Base-by-base conservation (phyloP, 2,329 filamentous ascomycete species). In the Aureobasidium lini region DNA sequence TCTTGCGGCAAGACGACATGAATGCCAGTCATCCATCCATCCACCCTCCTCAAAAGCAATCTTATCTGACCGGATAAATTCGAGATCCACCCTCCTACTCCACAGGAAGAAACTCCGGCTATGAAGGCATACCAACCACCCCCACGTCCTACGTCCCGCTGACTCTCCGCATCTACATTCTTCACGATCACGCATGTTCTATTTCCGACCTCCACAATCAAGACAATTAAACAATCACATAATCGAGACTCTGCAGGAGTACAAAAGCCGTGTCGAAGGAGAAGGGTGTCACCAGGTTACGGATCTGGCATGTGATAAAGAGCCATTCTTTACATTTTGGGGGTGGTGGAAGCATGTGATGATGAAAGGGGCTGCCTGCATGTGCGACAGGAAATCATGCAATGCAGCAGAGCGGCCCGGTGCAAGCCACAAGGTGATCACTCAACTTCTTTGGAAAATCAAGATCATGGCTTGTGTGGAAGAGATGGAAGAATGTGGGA, bases 81-180 rank as follows among this genome's bases (percentile, higher is more conserved):
- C 28, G n/a, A 29, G 28, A 23, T 23, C 6, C 28, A 37, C 36
- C 36, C 23, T 13, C 40, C 29, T 52, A 16, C 36, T 31, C 34
- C 32, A 11, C 28, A 42, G 50, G 50, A 43, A 54, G 39, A 54
- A 9, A 34, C 50, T 54, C 50, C 50, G 50, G 50, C 42, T 44
- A 44, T 7, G 13, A 23, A 42, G 10, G 15, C 48, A 52, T 28
- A 54, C 29, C 15, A 32, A 23, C 37, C 13, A 40, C 48, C 50
- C 50, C 50, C 50, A 54, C 50, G 23, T 4, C 6, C 34, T 36
- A 36, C 36, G 31, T 23, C 3, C 8, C 49, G 23, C 4, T 23
- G 23, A 3, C 23, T 5, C 36, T 29, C n/a, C 48, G 15, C 15
- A 40, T 40, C 34, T 31, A 37, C 36, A 52, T 52, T 52, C 36